Evolutionary conservation across 352 stramenopile genomes (phyloP), one percentile per base, ranked within the genome.

Genomic region (Phytophthora brassicae): DNA sequence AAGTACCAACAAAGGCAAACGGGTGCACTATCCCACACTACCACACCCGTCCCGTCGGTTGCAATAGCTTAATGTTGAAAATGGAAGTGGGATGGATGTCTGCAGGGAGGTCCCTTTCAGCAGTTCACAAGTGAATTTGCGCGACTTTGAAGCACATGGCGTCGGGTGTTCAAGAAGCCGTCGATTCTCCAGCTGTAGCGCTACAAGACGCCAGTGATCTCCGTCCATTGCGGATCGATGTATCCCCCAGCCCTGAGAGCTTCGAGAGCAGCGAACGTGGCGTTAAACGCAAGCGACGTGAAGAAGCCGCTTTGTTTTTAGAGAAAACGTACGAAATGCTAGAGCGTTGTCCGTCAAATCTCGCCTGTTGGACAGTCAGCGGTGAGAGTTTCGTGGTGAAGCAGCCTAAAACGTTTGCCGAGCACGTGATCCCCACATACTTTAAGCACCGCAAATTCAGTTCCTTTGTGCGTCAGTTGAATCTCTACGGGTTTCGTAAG

Each of bases 391-490:
- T 97, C 67, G 75, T 97, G 35, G 81, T 97, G n/a, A 95, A 96
- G 68, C 84, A 94, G 60, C 85, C 89, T 4, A 66, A 80, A 20
- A 76, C 75, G 28, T 97, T 97, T 67, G 87, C 89, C 0, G 81
- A 93, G 60, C 74, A 85, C 60, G 83, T 97, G 17, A 92, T 97
- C 64, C 90, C 90, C 3, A 69, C 80, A 23, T 97, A 96, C 79
- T 97, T 97, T 70, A 96, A 97, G 72, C 90, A 97, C 79, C 85
- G 81, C 64, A 97, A 96, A 61, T 96, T 97, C 56, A 92, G 82
- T 42, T 95, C 84, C 31, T 97, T 97, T 62, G 89, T 97, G 55
- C 81, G 90, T n/a, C 90, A 97, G 69, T 74, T 97, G 22, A 96
- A 97, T 70, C 85, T 97, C 45, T 97, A 97, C 62, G 89, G 89